Percentiles rank a stretch among this genome's conserved stretches.
phyloP scores from a whole-genome alignment of 345 rosid species.

The Hibiscus mutabilis region DNA sequence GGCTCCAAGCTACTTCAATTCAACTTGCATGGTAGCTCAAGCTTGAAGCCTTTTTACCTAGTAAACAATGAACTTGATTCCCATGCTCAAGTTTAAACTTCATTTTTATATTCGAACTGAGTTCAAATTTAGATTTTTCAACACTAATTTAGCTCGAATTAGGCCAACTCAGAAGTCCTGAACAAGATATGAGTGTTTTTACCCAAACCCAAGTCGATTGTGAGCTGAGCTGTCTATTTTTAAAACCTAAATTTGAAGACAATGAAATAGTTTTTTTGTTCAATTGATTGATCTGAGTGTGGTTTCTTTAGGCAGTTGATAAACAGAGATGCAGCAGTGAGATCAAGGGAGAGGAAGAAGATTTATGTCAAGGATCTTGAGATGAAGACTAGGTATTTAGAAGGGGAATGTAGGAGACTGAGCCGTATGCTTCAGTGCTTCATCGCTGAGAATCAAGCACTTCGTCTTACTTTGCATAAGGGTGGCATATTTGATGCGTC shows the following conservation, averaged over 20 bases:
- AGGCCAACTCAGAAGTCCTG: too few relatives aligned
- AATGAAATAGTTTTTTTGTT: background rate
- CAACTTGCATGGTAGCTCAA: too few relatives aligned
- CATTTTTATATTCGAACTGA: too few relatives aligned
- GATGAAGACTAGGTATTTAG: constrained; percentile 70
- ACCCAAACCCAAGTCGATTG: too few relatives aligned
- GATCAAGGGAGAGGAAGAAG: constrained; percentile 92
- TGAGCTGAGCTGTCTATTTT: background rate
- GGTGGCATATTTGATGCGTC: constrained; percentile 50
- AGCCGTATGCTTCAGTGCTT: constrained; percentile 68
- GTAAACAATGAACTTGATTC: too few relatives aligned
- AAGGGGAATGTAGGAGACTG: constrained; percentile 74
- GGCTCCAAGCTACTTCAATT: too few relatives aligned
- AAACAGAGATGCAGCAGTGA: constrained; percentile 79
- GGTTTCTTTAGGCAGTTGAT: constrained; percentile 59
- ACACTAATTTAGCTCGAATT: too few relatives aligned
- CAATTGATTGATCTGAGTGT: constrained; percentile 1
- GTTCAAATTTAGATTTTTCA: too few relatives aligned
- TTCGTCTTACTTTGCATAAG: constrained; percentile 49
- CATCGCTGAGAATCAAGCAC: constrained; percentile 71
- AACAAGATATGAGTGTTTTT: too few relatives aligned
- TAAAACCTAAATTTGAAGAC: background rate
- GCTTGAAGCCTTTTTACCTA: too few relatives aligned
- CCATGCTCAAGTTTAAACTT: too few relatives aligned
- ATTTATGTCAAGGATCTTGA: constrained; percentile 63